Evolutionary conservation across 257 asterid genomes (phyloP).

Genomic region (Solanum paucissectum): DNA sequence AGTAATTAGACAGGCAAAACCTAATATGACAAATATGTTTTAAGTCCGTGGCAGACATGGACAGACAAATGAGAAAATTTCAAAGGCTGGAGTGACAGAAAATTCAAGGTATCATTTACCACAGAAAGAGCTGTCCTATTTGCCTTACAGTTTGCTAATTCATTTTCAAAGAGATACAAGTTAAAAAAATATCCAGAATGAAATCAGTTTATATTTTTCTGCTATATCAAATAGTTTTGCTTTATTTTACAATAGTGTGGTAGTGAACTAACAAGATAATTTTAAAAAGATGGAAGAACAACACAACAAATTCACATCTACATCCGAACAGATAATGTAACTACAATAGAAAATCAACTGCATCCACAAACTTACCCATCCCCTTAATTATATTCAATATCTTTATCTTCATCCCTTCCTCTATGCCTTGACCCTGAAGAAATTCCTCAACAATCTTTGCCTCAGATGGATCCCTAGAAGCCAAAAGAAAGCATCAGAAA

Average conservation of each 20-base stretch:
- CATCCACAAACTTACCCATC: slow-evolving; percentile 50
- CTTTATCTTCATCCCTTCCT: slow-evolving; percentile 32
- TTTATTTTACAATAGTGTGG: neutral
- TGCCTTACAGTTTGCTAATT: neutral
- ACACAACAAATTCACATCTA: neutral
- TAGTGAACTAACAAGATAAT: neutral
- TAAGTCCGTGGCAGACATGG: neutral
- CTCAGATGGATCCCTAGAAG: slow-evolving; percentile 67
- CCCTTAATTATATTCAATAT: slow-evolving; percentile 63
- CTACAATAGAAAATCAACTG: neutral
- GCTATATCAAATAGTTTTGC: neutral
- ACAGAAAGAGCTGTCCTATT: neutral
- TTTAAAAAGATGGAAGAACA: neutral
- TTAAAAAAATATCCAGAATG: neutral
- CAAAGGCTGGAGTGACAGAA: neutral
- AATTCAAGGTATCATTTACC: neutral
- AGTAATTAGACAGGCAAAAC: neutral
- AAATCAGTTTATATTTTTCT: neutral
- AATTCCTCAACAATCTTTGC: slow-evolving; percentile 72
- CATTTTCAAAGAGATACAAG: neutral
- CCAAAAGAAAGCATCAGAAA: neutral
- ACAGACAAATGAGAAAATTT: neutral
- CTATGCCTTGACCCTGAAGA: slow-evolving; percentile 62
- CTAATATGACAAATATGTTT: neutral
- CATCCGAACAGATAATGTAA: neutral